A percentile compares a stretch with the other conserved stretches of the same genome.
Conservation (phyloP, 2,329 filamentous ascomycete genomes). For the Ophiostoma sp. region DNA sequence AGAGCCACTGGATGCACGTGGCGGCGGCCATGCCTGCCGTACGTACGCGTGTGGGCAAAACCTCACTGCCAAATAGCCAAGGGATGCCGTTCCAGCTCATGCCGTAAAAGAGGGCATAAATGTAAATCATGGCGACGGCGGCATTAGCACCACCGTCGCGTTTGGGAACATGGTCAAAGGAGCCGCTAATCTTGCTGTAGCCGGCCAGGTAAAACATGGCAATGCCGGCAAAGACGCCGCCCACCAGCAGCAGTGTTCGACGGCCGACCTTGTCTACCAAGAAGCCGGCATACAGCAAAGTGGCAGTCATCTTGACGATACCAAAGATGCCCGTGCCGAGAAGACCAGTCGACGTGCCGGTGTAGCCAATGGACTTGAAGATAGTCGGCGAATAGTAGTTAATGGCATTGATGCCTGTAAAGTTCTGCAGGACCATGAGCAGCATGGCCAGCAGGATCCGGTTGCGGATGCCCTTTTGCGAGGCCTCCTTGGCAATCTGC, state of each 20-base stretch:
- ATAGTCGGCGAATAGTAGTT: constrained; percentile 50
- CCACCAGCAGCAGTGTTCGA: constrained; percentile 50
- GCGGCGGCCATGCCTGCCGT: constrained; percentile 52
- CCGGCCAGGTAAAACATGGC: background rate
- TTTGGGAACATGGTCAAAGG: background rate
- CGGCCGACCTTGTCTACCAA: constrained; percentile 67
- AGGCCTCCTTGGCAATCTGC: constrained; percentile 49
- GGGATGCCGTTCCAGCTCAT: constrained; percentile 4
- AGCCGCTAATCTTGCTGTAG: constrained; percentile 33
- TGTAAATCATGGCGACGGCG: background rate
- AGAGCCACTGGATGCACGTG: constrained; percentile 41
- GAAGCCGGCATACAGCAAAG: constrained; percentile 12
- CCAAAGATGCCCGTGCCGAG: constrained; percentile 44
- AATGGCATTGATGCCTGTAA: constrained; percentile 33
- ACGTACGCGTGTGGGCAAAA: background rate
- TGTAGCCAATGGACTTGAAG: constrained; percentile 32
- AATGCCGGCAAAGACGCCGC: background rate
- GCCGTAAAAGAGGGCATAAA: background rate
- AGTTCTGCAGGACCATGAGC: constrained; percentile 50
- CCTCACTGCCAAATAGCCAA: background rate
- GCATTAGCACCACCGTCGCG: background rate
- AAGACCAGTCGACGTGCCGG: constrained; percentile 33
- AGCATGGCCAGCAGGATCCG: constrained; percentile 33
- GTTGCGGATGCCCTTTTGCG: constrained; percentile 33
- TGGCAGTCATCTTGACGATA: constrained; percentile 10